Evolutionary conservation across 805 yeast species (phyloP), one percentile per base, ranked within the genome.

Genomic region (Lachancea kluyveri): DNA sequence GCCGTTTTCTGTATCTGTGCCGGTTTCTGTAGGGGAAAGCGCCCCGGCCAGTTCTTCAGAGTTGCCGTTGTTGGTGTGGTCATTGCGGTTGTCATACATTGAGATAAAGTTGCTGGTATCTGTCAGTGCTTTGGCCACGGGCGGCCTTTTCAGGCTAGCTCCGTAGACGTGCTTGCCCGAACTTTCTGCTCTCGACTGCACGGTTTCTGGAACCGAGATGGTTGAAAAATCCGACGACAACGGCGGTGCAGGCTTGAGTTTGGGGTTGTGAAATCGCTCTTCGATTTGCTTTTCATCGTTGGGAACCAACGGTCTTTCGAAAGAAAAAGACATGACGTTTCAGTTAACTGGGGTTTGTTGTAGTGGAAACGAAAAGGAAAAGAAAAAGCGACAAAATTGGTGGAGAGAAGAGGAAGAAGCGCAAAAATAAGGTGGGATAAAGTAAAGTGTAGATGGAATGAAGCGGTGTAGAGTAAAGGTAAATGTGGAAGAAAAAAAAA

Each of bases 101-200:
- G 49, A 42, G 25, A 56, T 53, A 26, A 56, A 56, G 35, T 53
- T 53, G 33, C 47, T 37, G 4, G 57, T 51, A 31, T 56, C 52
- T 2, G 61, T 56, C 17, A 56, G 30, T 3, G 61, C 61, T 26
- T 47, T 53, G 25, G 45, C 48, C 24, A 43, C 16, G 7, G 48
- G 35, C 13, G 47, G 37, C 25, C 37, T 17, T 12, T 25, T 28
- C 14, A 27, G 9, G 20, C 28, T 33, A 10, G 22, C 24, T 6
- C 37, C 37, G 28, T 33, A 33, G 13, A 30, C 25, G 28, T 33
- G 37, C 20, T 32, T 21, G 21, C 25, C 21, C 17, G 33, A 33
- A 5, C 17, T 20, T n/a, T 20, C 21, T 8, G 22, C 19, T 20
- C 20, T 19, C 17, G 25, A 17, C 15, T 19, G 25, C n/a, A 33